Percentiles rank a stretch among this genome's conserved stretches.
phyloP scores from a whole-genome alignment of 345 rosid genomes.

The Linum usitatissimum region DNA sequence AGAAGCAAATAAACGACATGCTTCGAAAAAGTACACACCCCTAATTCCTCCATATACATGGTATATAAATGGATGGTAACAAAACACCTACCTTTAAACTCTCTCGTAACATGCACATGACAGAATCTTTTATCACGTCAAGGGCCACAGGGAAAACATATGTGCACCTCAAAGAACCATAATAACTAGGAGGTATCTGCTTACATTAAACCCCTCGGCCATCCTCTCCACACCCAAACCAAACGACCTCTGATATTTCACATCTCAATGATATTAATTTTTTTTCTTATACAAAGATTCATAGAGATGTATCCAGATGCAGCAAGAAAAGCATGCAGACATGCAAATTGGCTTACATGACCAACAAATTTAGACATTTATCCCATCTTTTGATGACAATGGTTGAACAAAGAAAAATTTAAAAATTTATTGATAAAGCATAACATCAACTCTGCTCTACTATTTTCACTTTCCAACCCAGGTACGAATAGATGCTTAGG shows the following conservation, averaged over 20 bases:
- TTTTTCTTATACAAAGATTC: slow-evolving; percentile 44
- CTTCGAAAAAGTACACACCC: no score
- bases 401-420: background rate
- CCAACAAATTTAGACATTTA: background rate
- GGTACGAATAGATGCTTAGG: slow-evolving; percentile 21
- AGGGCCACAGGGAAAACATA: slow-evolving; percentile 43
- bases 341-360: background rate
- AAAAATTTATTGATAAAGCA: slow-evolving; percentile 6
- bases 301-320: slow-evolving; percentile 85
- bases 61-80: no score
- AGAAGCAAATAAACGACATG: no score
- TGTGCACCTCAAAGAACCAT: background rate
- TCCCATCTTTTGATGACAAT: background rate
- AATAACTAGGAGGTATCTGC: background rate
- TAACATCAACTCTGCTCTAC: slow-evolving; percentile 25
- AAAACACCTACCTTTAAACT: slow-evolving; percentile 82
- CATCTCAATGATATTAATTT: no score
- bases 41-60: no score
- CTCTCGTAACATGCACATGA: slow-evolving; percentile 89
- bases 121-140: slow-evolving; percentile 81
- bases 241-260: no score
- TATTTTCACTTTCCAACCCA: slow-evolving; percentile 19
- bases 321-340: background rate
- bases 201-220: background rate
- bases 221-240: background rate